Base-by-base conservation (phyloP, 805 yeast species). In the Kluyveromyces wickerhamii region DNA sequence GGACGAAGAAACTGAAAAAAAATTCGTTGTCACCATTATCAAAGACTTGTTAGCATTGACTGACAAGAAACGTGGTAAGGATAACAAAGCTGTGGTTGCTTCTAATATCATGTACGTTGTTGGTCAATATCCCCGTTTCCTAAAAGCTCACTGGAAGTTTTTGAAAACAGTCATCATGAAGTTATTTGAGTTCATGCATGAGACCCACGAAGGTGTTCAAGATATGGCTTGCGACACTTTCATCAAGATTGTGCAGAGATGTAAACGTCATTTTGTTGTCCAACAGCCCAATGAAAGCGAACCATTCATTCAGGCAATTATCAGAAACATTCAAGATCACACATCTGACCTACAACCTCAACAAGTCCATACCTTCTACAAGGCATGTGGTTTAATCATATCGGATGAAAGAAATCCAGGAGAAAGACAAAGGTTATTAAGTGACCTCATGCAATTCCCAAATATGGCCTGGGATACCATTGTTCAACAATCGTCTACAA, bases 181-280 rank as follows among this genome's bases (percentile, higher is more conserved):
- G 61, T 71, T 92, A 51, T 92, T 92, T 60, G 98, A 92, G 60
- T 92, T 92, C 54, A 92, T 92, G 99, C 97, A 92, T 66, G 99
- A 92, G 69, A 87, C 96, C n/a, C 99, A 92, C 62, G 99, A 89
- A 62, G 98, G 98, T 66, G 98, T 92, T 42, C 98, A 92, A 65
- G 98, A 92, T 62, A 92, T 92, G 98, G 98, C 99, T 7, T 92
- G 98, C 68, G 99, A 92, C 61, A 92, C 99, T 1, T 92, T 92
- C 57, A 89, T 89, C 56, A 92, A 92, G 60, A 92, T 92, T 59
- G 85, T 95, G 15, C 79, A 76, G 47, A 92, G 92, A 63, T 92
- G 98, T 71, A 88, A 87, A 62, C 78, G 88, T 46, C 96, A 89
- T 61, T 92, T 92, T 61, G 95, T 89, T 26, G 80, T 82, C 32